These are phyloP conservation scores for Escovopsis sp. DNA, from an alignment of 2,329 filamentous ascomycete species.

Conservation along the genomic window DNA sequence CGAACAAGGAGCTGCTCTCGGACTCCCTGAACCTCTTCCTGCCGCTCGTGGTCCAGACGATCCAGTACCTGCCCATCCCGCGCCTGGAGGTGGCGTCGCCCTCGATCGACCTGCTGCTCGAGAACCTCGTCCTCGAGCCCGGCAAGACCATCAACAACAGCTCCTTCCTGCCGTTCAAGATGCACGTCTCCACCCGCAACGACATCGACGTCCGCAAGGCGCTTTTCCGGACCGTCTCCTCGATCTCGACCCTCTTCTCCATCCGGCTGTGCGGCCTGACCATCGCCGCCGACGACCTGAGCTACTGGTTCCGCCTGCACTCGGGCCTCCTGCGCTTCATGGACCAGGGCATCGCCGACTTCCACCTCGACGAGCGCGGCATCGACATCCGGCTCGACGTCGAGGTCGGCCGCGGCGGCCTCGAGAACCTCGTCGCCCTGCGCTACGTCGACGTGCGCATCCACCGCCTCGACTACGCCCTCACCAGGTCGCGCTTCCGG, in stretches of 20 bases:
- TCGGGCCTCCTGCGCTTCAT: conserved; percentile 58
- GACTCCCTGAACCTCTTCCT: conserved; percentile 72
- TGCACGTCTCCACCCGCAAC: conserved; percentile 72
- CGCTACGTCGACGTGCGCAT: conserved; percentile 64
- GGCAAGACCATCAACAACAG: conserved; percentile 70
- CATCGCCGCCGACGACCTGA: conserved; percentile 70
- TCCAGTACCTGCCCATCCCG: conserved; percentile 83
- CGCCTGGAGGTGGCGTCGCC: conserved; percentile 78
- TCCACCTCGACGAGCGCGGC: conserved; percentile 73
- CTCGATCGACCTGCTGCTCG: conserved; percentile 69
- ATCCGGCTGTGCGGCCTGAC: conserved; percentile 73
- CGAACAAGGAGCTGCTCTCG: conserved; percentile 56
- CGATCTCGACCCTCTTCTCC: conserved; percentile 55
- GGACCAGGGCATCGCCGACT: conserved; percentile 74
- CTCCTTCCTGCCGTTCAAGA: conserved; percentile 76
- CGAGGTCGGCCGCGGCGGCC: conserved; percentile 60
- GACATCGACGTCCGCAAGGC: conserved; percentile 76
- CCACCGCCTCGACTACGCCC: conserved; percentile 70
- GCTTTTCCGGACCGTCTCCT: conserved; percentile 44
- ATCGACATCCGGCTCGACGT: conserved; percentile 77
- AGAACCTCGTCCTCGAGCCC: conserved; percentile 83
- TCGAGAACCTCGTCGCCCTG: conserved; percentile 72
- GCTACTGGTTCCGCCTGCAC: conserved; percentile 77
- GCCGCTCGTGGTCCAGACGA: conserved; percentile 57
- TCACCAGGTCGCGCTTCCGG: conserved; percentile 61